phyloP scores from a whole-genome alignment of 164 flowering plant species.

The Vitis vinifera region ASM3070453v1 NC_081816.1:4231501-4232000 shows the following conservation, averaged over 20 bases:
- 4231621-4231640: too few relatives aligned
- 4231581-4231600: too few relatives aligned
- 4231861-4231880: constrained; percentile 46
- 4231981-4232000: too few relatives aligned
- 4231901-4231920: constrained; percentile 60
- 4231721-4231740: background rate
- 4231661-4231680: too few relatives aligned
- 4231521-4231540: too few relatives aligned
- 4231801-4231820: constrained; percentile 61
- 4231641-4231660: too few relatives aligned
- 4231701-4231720: too few relatives aligned
- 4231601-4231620: too few relatives aligned
- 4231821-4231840: constrained; percentile 66
- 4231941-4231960: constrained; percentile 82
- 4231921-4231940: constrained; percentile 78
- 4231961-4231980: background rate
- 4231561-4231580: too few relatives aligned
- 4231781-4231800: constrained; percentile 58
- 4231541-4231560: too few relatives aligned
- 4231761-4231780: constrained; percentile 58
- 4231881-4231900: constrained; percentile 61
- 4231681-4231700: too few relatives aligned
- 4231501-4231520: too few relatives aligned
- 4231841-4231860: constrained; percentile 45
- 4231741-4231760: constrained; percentile 13